Percentiles rank a stretch among this genome's conserved stretches.
Conservation (phyloP, 441 rosid species). For the Arabidopsis hybrid region DNA sequence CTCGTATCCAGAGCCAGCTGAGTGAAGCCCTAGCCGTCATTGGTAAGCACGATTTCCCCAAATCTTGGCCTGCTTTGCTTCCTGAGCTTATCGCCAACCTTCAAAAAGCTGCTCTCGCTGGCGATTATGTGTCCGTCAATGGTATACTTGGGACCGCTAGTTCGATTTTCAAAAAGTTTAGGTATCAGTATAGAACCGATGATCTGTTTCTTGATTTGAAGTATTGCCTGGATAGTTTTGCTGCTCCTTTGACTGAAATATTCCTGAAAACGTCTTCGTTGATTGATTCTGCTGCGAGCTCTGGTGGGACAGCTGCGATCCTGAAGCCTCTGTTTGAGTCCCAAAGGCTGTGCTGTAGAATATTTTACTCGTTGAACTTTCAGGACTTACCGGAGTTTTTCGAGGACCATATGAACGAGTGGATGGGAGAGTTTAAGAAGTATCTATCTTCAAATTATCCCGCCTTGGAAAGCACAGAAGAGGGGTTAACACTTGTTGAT, state of each 20-base stretch:
- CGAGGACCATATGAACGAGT: constrained; percentile 91
- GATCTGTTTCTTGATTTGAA: constrained; percentile 82
- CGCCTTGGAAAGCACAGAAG: constrained; percentile 56
- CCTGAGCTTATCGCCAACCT: constrained; percentile 81
- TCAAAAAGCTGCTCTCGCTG: constrained; percentile 49
- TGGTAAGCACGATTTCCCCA: constrained; percentile 91
- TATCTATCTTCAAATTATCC: constrained; percentile 71
- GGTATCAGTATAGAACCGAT: constrained; percentile 80
- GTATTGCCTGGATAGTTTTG: constrained; percentile 76
- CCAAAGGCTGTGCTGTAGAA: constrained; percentile 86
- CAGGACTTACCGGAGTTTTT: constrained; percentile 95
- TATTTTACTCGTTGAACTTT: constrained; percentile 84
- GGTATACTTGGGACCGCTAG: constrained; percentile 94
- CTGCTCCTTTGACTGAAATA: constrained; percentile 70
- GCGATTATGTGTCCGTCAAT: constrained; percentile 72
- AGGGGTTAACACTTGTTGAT: constrained; percentile 71
- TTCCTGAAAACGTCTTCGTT: constrained; percentile 67
- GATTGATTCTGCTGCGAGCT: constrained; percentile 60
- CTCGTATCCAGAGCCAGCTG: constrained; percentile 90
- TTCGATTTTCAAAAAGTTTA: constrained; percentile 86
- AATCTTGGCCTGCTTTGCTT: constrained; percentile 79
- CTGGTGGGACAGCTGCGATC: constrained; percentile 56
- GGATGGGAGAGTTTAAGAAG: constrained; percentile 90
- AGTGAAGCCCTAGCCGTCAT: constrained; percentile 90
- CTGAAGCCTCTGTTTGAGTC: constrained; percentile 77